These are phyloP conservation scores for Claviceps quebecensis DNA, from an alignment of 2,329 filamentous ascomycete species.

Conservation along the genomic window DNA sequence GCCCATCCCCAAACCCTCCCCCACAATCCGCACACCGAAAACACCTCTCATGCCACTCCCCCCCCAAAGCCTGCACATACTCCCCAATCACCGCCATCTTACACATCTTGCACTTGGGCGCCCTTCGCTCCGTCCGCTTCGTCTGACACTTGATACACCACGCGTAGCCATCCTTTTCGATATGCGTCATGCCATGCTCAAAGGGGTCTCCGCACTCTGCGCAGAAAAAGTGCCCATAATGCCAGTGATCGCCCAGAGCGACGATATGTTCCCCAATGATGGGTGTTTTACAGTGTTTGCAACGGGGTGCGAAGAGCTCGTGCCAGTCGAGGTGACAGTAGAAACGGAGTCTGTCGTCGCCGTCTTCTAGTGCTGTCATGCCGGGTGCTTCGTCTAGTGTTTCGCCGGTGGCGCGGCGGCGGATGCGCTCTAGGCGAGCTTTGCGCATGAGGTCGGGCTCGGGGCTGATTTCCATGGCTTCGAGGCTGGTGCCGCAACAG, in stretches of 20 bases:
- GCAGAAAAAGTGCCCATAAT: slow-evolving; percentile 97
- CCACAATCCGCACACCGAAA: slow-evolving; percentile 63
- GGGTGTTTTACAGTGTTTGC: slow-evolving; percentile 90
- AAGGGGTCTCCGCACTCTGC: slow-evolving; percentile 97
- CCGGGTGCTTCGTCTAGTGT: slow-evolving; percentile 47
- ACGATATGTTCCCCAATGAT: slow-evolving; percentile 93
- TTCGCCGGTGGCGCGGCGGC: slow-evolving; percentile 43
- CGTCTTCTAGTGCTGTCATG: slow-evolving; percentile 54
- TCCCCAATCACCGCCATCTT: slow-evolving; percentile 73
- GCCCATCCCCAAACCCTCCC: slow-evolving; percentile 48
- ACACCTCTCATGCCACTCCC: slow-evolving; percentile 87
- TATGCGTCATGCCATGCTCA: slow-evolving; percentile 51
- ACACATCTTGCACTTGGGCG: slow-evolving; percentile 79
- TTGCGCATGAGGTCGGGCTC: slow-evolving; percentile 63
- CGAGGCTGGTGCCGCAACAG: slow-evolving; percentile 72
- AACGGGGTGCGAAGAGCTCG: slow-evolving; percentile 80
- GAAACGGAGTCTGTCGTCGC: slow-evolving; percentile 64
- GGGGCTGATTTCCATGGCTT: slow-evolving; percentile 91
- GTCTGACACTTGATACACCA: slow-evolving; percentile 95
- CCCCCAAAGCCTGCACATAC: slow-evolving; percentile 76
- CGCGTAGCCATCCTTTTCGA: slow-evolving; percentile 94
- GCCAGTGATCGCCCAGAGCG: slow-evolving; percentile 90
- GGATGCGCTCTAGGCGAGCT: slow-evolving; percentile 62
- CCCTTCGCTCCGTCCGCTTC: slow-evolving; percentile 74
- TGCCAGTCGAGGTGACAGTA: slow-evolving; percentile 99